Evolutionary conservation across 169 alveolate species (phyloP).

Genomic region (Cryptosporidium sp.): DNA sequence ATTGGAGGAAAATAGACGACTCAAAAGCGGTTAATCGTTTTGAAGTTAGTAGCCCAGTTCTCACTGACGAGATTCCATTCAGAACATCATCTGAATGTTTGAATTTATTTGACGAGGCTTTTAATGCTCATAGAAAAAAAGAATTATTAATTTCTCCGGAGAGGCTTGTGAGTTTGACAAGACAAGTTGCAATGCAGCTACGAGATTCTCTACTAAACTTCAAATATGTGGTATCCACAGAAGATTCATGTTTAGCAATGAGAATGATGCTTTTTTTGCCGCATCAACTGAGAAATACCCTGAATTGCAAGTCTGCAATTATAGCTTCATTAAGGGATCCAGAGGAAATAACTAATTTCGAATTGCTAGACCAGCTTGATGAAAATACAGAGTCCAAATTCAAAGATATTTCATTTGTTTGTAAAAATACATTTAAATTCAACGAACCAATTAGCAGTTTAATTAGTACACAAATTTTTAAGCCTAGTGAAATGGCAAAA

Average conservation of each 20-base stretch:
- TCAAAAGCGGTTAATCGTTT: background rate
- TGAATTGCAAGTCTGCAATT: slow-evolving; percentile 44
- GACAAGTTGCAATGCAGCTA: slow-evolving; percentile 66
- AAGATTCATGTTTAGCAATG: slow-evolving; percentile 61
- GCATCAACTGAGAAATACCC: slow-evolving; percentile 50
- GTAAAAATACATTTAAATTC: slow-evolving; percentile 32
- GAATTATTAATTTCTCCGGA: slow-evolving; percentile 63
- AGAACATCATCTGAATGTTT: slow-evolving; percentile 62
- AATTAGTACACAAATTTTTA: background rate
- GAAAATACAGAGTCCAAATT: slow-evolving; percentile 21
- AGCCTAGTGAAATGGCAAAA: slow-evolving; percentile 30
- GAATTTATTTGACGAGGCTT: slow-evolving; percentile 34
- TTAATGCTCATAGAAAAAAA: slow-evolving; percentile 3
- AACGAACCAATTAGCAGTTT: slow-evolving; percentile 10
- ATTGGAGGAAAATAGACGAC: slow-evolving; percentile 40
- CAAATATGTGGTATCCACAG: slow-evolving; percentile 42
- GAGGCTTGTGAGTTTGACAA: slow-evolving; percentile 25
- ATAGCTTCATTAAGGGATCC: slow-evolving; percentile 36
- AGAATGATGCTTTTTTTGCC: slow-evolving; percentile 50
- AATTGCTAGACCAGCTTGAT: slow-evolving; percentile 1
- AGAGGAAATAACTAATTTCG: slow-evolving; percentile 30
- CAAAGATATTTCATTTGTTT: slow-evolving; percentile 26
- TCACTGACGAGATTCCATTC: background rate
- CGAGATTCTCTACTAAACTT: slow-evolving; percentile 17
- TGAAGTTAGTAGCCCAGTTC: background rate